Percentiles rank a stretch among this genome's conserved stretches.
phyloP scores from a whole-genome alignment of 495 filamentous ascomycete species.

The Cercophora scortea region DNA sequence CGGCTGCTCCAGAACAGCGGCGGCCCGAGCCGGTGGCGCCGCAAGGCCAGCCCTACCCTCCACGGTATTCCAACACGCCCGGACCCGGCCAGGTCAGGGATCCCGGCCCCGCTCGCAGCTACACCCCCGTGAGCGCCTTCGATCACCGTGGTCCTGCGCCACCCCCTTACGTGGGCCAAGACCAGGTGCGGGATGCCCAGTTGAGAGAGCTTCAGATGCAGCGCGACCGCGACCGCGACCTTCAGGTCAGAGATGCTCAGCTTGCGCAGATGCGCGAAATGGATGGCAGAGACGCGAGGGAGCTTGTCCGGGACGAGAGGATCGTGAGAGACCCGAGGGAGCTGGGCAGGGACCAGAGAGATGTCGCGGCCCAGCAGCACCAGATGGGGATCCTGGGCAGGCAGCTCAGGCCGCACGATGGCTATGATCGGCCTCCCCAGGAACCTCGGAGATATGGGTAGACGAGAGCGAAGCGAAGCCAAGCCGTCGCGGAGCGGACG shows the following conservation, averaged over 20 bases:
- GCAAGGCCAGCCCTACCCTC: slow-evolving; percentile 24
- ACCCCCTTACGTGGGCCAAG: slow-evolving; percentile 8
- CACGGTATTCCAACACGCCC: slow-evolving; percentile 21
- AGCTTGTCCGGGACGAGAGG: background rate
- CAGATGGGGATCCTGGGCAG: slow-evolving; percentile 14
- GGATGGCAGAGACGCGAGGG: slow-evolving; percentile 13
- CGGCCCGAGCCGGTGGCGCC: slow-evolving; percentile 10
- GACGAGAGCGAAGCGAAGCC: background rate
- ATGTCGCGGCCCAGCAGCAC: background rate
- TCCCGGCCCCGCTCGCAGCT: slow-evolving; percentile 14
- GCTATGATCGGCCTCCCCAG: slow-evolving; percentile 9
- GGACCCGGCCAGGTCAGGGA: slow-evolving; percentile 16
- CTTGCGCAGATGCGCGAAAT: background rate
- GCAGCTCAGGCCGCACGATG: slow-evolving; percentile 27
- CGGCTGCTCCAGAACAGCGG: slow-evolving; percentile 6
- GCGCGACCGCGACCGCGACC: background rate
- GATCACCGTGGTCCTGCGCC: slow-evolving; percentile 17
- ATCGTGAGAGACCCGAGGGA: slow-evolving; percentile 1
- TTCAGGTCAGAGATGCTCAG: slow-evolving; percentile 1
- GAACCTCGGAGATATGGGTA: slow-evolving; percentile 1
- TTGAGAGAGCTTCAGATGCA: slow-evolving; percentile 4
- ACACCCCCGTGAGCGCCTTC: slow-evolving; percentile 18
- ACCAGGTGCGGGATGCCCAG: slow-evolving; percentile 10
- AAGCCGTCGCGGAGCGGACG: too few species aligned
- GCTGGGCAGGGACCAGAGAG: background rate